phyloP scores from a whole-genome alignment of 768 basidiomycete genomes.

The Fistulinella prunicolor region DNA sequence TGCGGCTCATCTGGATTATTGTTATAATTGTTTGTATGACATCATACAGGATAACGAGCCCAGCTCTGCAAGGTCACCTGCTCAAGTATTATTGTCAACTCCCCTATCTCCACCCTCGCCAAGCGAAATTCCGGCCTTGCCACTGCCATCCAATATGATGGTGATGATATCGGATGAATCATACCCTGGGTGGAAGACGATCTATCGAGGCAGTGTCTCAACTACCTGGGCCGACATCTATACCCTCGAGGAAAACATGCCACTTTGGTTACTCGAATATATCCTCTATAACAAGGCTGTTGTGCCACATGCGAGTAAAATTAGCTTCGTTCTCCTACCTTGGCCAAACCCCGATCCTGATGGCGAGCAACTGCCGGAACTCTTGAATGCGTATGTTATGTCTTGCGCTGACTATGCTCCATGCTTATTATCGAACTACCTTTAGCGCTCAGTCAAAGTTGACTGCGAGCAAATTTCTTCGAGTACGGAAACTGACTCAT shows the following conservation, averaged over 20 bases:
- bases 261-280: constrained; percentile 88
- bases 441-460: constrained; percentile 74
- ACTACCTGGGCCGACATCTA: constrained; percentile 52
- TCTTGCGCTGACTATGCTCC: neutral
- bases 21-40: neutral
- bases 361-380: constrained; percentile 65
- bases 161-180: constrained; percentile 83
- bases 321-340: constrained; percentile 88
- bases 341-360: constrained; percentile 58
- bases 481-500: constrained; percentile 77
- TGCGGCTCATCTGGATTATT: constrained; percentile 12
- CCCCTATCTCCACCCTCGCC: constrained; percentile 64
- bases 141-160: constrained; percentile 55
- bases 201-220: constrained; percentile 72
- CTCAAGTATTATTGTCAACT: constrained; percentile 53
- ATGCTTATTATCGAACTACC: constrained; percentile 1
- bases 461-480: constrained; percentile 81
- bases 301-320: constrained; percentile 57
- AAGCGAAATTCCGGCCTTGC: constrained; percentile 66
- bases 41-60: constrained; percentile 23
- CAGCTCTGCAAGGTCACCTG: constrained; percentile 43
- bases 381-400: constrained; percentile 76
- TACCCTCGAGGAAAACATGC: constrained; percentile 72
- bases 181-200: constrained; percentile 65
- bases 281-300: constrained; percentile 65